phyloP scores from a whole-genome alignment of 73 alveolate genomes.

The Paramecium biaurelia region DNA sequence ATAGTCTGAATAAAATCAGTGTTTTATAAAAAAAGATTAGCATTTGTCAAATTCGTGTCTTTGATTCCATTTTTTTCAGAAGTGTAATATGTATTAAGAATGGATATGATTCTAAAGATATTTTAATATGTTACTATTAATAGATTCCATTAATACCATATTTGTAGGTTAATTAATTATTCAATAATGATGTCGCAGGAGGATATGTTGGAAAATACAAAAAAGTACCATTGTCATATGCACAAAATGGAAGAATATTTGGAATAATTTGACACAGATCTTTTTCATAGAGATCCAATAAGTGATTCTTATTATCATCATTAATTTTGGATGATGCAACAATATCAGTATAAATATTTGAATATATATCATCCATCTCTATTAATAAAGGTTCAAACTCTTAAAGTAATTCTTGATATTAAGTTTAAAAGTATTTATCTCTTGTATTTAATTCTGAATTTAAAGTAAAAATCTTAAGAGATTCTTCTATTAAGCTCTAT shows the following conservation, averaged over 20 bases:
- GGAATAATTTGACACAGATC: neutral
- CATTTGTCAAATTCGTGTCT: neutral
- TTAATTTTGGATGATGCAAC: neutral
- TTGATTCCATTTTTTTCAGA: neutral
- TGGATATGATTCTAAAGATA: neutral
- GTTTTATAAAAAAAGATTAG: neutral
- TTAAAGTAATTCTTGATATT: neutral
- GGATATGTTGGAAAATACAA: neutral
- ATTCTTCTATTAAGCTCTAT: neutral
- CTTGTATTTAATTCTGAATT: neutral
- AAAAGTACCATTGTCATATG: neutral
- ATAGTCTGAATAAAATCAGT: neutral
- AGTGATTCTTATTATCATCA: neutral
- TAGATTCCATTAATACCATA: constrained; percentile 15
- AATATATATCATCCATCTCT: neutral
- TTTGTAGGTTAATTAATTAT: neutral
- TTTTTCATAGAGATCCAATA: neutral
- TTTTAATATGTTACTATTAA: neutral
- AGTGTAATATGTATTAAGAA: neutral
- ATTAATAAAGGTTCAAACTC: neutral
- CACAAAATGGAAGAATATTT: neutral
- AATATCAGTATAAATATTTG: neutral
- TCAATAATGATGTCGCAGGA: neutral
- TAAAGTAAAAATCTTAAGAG: neutral
- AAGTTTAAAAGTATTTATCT: neutral